Percentiles rank a stretch among this genome's conserved stretches.
phyloP scores from a whole-genome alignment of 1,139 yeast genomes.

The Debaryomyces udenii region DNA sequence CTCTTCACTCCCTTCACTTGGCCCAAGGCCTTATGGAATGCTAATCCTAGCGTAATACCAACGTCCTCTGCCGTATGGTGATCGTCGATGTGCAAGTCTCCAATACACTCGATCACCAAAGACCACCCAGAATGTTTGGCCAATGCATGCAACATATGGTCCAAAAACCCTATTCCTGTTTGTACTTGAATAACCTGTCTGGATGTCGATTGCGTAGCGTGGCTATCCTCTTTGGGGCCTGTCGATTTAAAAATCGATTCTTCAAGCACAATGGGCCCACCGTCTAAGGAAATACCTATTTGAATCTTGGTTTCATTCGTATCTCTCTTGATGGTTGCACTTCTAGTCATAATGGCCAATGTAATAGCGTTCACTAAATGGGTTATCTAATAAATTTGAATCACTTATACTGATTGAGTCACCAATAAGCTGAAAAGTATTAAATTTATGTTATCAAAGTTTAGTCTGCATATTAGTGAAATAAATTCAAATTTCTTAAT shows the following conservation, averaged over 20 bases:
- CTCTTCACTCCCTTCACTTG: conserved; percentile 88
- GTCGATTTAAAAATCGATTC: conserved; percentile 50
- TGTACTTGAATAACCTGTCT: conserved; percentile 78
- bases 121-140: conserved; percentile 99
- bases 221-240: conserved; percentile 40
- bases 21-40: conserved; percentile 89
- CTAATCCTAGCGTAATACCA: conserved; percentile 86
- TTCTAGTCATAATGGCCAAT: conserved; percentile 21
- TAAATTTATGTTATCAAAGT: too few relatives aligned
- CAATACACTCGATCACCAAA: conserved; percentile 81
- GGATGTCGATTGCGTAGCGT: conserved; percentile 63
- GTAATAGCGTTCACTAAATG: too few relatives aligned
- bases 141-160: conserved; percentile 95
- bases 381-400: too few relatives aligned
- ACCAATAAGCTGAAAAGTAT: too few relatives aligned
- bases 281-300: conserved; percentile 80
- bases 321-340: conserved; percentile 63
- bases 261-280: conserved; percentile 69
- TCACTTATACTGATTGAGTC: too few relatives aligned
- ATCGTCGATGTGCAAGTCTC: conserved; percentile 94
- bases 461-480: too few relatives aligned
- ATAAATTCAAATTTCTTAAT: too few relatives aligned
- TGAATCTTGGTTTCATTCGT: conserved; percentile 96
- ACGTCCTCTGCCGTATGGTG: conserved; percentile 97
- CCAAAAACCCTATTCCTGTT: conserved; percentile 93